Evolutionary conservation across 1,284 basidiomycete genomes (phyloP).

Genomic region (Pseudozyma thailandica): DNA sequence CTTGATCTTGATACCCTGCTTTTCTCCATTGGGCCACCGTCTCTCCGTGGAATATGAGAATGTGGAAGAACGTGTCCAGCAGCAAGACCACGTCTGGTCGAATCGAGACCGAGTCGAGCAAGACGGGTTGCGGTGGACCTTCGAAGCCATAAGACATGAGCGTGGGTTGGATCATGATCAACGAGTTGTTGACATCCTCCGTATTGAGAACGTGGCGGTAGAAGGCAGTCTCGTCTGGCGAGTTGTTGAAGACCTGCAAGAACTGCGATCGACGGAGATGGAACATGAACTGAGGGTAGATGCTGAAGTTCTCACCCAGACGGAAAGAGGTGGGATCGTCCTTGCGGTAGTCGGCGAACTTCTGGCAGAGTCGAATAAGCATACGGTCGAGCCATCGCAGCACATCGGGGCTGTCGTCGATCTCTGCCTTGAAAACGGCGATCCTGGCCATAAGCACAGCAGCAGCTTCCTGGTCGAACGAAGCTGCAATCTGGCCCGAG

Average conservation of each 20-base stretch:
- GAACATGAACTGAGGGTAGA: slow-evolving; percentile 99
- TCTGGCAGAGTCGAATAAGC: slow-evolving; percentile 97
- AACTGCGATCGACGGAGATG: slow-evolving; percentile 96
- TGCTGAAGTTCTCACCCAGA: slow-evolving; percentile 93
- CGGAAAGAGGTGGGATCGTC: slow-evolving; percentile 96
- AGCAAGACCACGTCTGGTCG: slow-evolving; percentile 95
- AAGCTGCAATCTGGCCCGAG: slow-evolving; percentile 88
- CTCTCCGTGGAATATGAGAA: slow-evolving; percentile 99
- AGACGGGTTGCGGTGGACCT: slow-evolving; percentile 85
- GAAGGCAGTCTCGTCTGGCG: slow-evolving; percentile 98
- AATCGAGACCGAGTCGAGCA: slow-evolving; percentile 97
- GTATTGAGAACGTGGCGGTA: slow-evolving; percentile 97
- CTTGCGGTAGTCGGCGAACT: slow-evolving; percentile 98
- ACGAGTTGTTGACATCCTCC: slow-evolving; percentile 98
- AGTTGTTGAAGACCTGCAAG: slow-evolving; percentile 99
- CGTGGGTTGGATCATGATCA: slow-evolving; percentile 99
- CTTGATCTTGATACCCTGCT: slow-evolving; percentile 98
- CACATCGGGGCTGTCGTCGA: slow-evolving; percentile 97
- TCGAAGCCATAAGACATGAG: slow-evolving; percentile 99
- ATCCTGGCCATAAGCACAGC: slow-evolving; percentile 99
- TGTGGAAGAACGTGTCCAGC: slow-evolving; percentile 99
- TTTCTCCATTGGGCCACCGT: slow-evolving; percentile 98
- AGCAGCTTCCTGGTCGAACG: slow-evolving; percentile 97
- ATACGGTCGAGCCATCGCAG: slow-evolving; percentile 97
- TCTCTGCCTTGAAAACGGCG: slow-evolving; percentile 99